These are phyloP conservation scores for Tilletia horrida DNA, from an alignment of 1,284 basidiomycete species.

Conservation along the genomic window DNA sequence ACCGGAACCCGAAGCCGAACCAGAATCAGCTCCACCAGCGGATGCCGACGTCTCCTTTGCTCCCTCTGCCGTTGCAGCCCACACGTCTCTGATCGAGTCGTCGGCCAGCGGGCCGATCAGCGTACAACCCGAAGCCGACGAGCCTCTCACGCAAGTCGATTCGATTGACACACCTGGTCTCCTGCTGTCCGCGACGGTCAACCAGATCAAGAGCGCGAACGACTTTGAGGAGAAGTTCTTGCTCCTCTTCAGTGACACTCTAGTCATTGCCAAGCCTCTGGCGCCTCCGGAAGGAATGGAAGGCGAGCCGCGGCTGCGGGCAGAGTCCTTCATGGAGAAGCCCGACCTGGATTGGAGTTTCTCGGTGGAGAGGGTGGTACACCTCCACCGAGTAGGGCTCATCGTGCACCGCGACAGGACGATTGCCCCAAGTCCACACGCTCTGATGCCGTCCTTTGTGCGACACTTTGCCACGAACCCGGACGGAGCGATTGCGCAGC, in stretches of 20 bases:
- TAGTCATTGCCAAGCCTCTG: slow-evolving; percentile 69
- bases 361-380: slow-evolving; percentile 38
- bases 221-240: slow-evolving; percentile 61
- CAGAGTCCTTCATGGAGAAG: slow-evolving; percentile 23
- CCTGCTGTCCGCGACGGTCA: slow-evolving; percentile 8
- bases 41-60: not conserved
- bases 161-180: slow-evolving; percentile 10
- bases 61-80: too few relatives aligned
- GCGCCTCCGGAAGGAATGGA: slow-evolving; percentile 31
- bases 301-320: slow-evolving; percentile 16
- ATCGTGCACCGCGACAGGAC: slow-evolving; percentile 32
- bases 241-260: slow-evolving; percentile 88
- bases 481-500: slow-evolving; percentile 60
- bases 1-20: not conserved
- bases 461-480: slow-evolving; percentile 64
- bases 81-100: too few relatives aligned
- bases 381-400: slow-evolving; percentile 34
- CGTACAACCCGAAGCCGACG: slow-evolving; percentile 8
- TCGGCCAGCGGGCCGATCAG: not conserved
- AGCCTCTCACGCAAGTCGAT: slow-evolving; percentile 1
- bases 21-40: too few relatives aligned
- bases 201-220: slow-evolving; percentile 11
- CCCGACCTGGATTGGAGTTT: slow-evolving; percentile 40
- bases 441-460: slow-evolving; percentile 62
- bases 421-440: slow-evolving; percentile 28